A percentile compares a stretch with the other conserved stretches of the same genome.
Conservation (phyloP, 768 basidiomycete species). For the Boletus vermiculosoides region DNA sequence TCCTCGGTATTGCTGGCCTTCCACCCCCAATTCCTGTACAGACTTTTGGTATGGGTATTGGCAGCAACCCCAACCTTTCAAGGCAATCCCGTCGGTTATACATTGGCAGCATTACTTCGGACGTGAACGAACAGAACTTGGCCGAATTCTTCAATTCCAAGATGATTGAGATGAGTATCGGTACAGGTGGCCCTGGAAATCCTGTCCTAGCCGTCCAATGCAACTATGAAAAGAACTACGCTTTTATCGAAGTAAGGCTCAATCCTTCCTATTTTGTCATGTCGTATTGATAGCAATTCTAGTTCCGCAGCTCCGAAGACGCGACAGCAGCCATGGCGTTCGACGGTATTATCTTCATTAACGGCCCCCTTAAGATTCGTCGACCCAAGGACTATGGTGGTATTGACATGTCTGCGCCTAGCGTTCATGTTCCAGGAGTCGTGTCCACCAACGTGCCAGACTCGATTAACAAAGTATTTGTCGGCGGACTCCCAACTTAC, state of each 20-base stretch:
- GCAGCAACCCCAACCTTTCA: conserved; percentile 83
- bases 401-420: conserved; percentile 56
- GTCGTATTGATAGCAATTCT: conserved; percentile 14
- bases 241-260: conserved; percentile 86
- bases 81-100: conserved; percentile 94
- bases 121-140: conserved; percentile 90
- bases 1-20: conserved; percentile 76
- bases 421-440: conserved; percentile 87
- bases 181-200: conserved; percentile 80
- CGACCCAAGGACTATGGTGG: conserved; percentile 98
- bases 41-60: conserved; percentile 84
- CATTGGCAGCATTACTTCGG: conserved; percentile 93
- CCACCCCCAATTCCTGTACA: conserved; percentile 83
- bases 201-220: conserved; percentile 93
- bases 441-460: conserved; percentile 98
- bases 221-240: conserved; percentile 99
- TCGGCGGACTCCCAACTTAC: conserved; percentile 93
- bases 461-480: conserved; percentile 96
- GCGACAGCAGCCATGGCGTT: conserved; percentile 96
- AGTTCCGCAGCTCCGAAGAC: conserved; percentile 98
- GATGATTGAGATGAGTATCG: conserved; percentile 90
- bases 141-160: conserved; percentile 94
- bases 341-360: conserved; percentile 95
- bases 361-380: conserved; percentile 94
- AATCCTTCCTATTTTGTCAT: neutral